Base-by-base conservation (phyloP, 352 stramenopile species). In the Globisporangium ultimum region DNA sequence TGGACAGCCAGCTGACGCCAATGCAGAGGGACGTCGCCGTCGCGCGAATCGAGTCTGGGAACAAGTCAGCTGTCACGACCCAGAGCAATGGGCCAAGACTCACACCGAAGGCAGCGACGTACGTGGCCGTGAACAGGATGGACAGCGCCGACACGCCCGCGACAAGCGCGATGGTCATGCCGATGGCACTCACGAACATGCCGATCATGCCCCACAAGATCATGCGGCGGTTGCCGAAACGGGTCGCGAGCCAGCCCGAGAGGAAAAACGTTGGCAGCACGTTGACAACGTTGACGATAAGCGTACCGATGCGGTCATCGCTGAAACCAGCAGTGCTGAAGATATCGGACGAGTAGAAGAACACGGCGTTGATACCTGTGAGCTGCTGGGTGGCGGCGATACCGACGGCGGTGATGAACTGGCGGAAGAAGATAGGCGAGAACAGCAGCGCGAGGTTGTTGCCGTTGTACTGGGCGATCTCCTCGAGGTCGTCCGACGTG, bases 311-410 rank as follows among this genome's bases (percentile, higher is more conserved):
- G 43, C 80, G 80, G 45, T 68, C 65, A 49, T 88, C 80, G 0
- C 61, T 51, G 42, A 91, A 71, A 7, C 80, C 80, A 8, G 78
- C 78, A 28, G 77, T 60, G 20, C 71, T 80, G 54, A 88, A 91
- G 17, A 88, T 68, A 8, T 63, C 60, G 17, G 74, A 86, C 28
- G 80, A 91, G 62, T 91, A 91, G 54, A 86, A 80, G 60, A 88
- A 89, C 12, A 89, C 73, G 34, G 76, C 80, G 51, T 86, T 91
- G 67, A 91, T 72, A 28, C 78, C 80, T 1, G 74, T 80, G 42
- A 90, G 70, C 49, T 88, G 80, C 49, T 85, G 73, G 0, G 72
- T 58, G 17, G 63, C 58, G 7, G 68, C 67, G 40, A 88, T 62
- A 8, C 66, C 71, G 46, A 84, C 72, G 0, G 76, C 76, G 17